Evolutionary conservation across 1,139 yeast species (phyloP), one percentile per base, ranked within the genome.

Genomic region (Trichomonascaceae sp.): DNA sequence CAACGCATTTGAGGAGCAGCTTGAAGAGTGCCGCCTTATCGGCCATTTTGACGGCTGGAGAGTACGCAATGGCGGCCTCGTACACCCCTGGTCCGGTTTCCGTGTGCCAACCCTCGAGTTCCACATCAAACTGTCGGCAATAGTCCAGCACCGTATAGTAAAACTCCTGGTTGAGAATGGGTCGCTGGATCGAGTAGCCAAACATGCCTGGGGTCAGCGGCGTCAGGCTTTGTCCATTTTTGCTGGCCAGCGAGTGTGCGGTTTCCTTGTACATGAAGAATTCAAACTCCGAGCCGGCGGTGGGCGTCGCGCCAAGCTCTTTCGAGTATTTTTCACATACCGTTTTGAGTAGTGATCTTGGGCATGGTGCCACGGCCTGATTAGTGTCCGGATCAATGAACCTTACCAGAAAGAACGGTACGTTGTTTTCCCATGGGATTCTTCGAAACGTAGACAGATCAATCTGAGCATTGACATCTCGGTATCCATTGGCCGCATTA

Each of bases 71-170:
- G 2, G 62, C 62, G 13, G 59, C 60, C 37, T 57, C 62, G 34
- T 48, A 55, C 4, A 57, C 62, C 11, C 62, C 62, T 5, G 62
- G 62, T 3, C 62, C 62, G 2, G 62, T 55, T 33, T 57, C 62
- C 1, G 60, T 54, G 37, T 57, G 62, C 55, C 57, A 56, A 3
- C 60, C 58, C 35, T 57, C 62, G 23, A 57, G 40, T 14, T 48
- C 50, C 15, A 53, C 46, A 26, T 46, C 46, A 17, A 56, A 43
- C 9, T 38, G 33, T 6, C 36, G 32, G 36, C 56, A 46, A 2
- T 46, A 40, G 11, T 52, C 37, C 31, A 54, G 41, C 20, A 57
- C 45, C 18, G 45, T 51, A 33, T 52, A 47, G 39, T 50, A 57
- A 38, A 48, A 57, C 14, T 48, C 54, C 32, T 47, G 44, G 34